A percentile compares a stretch with the other conserved stretches of the same genome.
Evolutionary conservation across 768 basidiomycete species (phyloP).

Genomic region (Boletus coccyginus): DNA sequence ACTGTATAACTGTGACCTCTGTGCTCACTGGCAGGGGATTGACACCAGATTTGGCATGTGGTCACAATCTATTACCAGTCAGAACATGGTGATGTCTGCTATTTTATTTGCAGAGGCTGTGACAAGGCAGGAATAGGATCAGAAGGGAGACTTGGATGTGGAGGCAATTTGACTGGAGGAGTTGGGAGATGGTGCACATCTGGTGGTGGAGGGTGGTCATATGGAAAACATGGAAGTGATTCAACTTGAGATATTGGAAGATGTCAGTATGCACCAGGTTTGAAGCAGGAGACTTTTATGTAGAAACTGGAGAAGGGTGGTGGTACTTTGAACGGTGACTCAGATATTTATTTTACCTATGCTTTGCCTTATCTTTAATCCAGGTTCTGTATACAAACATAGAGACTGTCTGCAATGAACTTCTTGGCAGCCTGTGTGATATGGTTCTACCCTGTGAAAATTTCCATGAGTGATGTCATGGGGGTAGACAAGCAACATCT

Average conservation of each 20-base stretch:
- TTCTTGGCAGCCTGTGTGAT: no score
- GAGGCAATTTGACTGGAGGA: no score
- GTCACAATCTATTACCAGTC: neutral
- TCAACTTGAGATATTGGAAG: neutral
- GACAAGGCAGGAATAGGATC: neutral
- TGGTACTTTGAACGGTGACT: neutral
- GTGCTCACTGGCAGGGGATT: no score
- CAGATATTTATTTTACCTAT: neutral
- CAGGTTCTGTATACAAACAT: no score
- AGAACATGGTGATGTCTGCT: neutral
- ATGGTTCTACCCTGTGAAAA: no score
- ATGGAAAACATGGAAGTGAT: neutral
- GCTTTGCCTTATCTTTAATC: neutral
- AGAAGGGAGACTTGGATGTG: no score
- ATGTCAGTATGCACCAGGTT: neutral
- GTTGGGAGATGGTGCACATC: neutral
- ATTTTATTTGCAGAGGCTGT: neutral
- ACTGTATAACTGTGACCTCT: no score
- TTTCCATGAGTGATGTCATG: no score
- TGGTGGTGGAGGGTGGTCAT: neutral
- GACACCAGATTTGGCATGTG: no score
- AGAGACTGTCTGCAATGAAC: no score
- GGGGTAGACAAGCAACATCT: no score
- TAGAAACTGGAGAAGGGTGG: no score
- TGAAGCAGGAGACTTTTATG: neutral